Conservation (phyloP, 345 rosid genomes). For the Geranium rotundifolium region DNA sequence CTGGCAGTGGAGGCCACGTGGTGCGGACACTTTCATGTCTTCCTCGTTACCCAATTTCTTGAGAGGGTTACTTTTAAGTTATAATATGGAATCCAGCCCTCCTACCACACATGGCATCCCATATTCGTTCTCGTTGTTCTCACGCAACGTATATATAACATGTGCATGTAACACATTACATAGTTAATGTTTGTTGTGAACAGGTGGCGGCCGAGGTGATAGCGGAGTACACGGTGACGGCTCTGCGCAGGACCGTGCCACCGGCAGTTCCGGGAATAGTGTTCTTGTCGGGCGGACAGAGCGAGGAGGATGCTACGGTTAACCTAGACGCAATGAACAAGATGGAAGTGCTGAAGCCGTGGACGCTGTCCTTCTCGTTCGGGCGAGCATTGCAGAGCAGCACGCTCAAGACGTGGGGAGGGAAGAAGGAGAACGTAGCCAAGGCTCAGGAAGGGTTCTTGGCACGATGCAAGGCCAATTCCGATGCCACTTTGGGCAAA, state of each 20-base stretch:
- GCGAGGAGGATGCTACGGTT: constrained; percentile 75
- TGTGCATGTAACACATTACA: too few relatives aligned
- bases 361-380: constrained; percentile 91
- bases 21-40: too few relatives aligned
- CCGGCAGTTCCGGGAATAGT: constrained; percentile 84
- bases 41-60: too few relatives aligned
- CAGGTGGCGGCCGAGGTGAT: constrained; percentile 33
- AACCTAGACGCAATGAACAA: constrained; percentile 88
- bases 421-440: constrained; percentile 63
- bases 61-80: too few relatives aligned
- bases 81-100: too few relatives aligned
- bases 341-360: constrained; percentile 64
- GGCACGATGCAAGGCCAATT: constrained; percentile 69
- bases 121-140: too few relatives aligned
- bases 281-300: constrained; percentile 83
- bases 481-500: constrained; percentile 77
- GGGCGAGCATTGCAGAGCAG: constrained; percentile 90
- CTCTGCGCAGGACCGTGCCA: constrained; percentile 76
- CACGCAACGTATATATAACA: too few relatives aligned
- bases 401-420: constrained; percentile 86
- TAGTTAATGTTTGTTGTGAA: not conserved
- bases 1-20: too few relatives aligned
- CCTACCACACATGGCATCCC: too few relatives aligned
- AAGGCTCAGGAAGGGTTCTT: constrained; percentile 72
- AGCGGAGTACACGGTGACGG: constrained; percentile 59